phyloP scores from a whole-genome alignment of 2,329 filamentous ascomycete species.

The Paracorniculantispora psalliotae region DNA sequence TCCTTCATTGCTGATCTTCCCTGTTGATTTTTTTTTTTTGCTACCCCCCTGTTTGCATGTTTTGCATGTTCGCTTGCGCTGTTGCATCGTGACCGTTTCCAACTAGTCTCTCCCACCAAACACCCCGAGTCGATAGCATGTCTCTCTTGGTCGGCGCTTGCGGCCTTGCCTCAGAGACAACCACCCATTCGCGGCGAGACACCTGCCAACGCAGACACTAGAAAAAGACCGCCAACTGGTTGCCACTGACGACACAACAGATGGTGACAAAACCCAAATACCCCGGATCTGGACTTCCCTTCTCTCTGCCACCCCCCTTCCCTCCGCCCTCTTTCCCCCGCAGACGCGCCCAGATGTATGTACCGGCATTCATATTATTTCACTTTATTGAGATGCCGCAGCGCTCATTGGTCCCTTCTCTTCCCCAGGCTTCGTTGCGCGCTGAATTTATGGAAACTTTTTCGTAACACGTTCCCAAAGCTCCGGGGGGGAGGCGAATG shows the following conservation, averaged over 20 bases:
- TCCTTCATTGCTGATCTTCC: neutral
- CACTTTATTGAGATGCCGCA: neutral
- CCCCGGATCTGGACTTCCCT: constrained; percentile 7
- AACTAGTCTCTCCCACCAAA: too few species aligned
- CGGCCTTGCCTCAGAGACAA: neutral
- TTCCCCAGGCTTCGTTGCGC: neutral
- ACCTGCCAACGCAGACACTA: neutral
- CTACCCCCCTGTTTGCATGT: neutral
- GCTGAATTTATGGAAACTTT: constrained; percentile 10
- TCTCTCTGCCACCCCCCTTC: neutral
- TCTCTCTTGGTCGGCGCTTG: neutral
- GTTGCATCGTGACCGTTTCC: neutral
- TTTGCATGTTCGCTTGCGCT: neutral
- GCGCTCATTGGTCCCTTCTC: neutral
- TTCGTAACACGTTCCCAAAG: constrained; percentile 4
- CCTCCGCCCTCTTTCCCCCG: neutral
- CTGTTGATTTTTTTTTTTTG: neutral
- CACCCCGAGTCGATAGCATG: neutral
- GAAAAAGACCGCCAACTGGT: neutral
- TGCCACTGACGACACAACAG: neutral
- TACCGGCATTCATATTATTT: constrained; percentile 3
- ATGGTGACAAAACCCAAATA: neutral
- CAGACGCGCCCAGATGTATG: neutral
- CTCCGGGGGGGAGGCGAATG: neutral
- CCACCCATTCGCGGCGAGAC: neutral